These are phyloP conservation scores for Haberlea rhodopensis DNA, from an alignment of 257 asterid genomes.

Conservation along the genomic window DNA sequence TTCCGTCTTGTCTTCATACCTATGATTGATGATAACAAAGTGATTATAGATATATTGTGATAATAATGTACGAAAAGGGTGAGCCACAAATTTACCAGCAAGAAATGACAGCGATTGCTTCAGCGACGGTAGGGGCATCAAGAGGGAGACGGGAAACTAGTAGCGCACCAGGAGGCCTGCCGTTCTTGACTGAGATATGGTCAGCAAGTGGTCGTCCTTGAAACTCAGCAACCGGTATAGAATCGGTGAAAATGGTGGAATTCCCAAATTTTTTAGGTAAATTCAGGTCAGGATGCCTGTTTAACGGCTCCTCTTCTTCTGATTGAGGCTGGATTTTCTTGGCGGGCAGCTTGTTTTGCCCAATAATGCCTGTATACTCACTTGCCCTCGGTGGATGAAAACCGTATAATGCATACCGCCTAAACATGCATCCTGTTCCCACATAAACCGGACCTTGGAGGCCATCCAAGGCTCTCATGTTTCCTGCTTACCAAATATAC, in stretches of 20 bases:
- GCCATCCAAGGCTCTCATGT: slow-evolving; percentile 97
- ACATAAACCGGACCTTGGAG: slow-evolving; percentile 85
- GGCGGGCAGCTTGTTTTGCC: no score
- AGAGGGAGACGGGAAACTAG: slow-evolving; percentile 46
- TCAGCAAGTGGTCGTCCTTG: slow-evolving; percentile 64
- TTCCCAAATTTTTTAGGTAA: slow-evolving; percentile 59
- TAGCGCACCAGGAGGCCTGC: slow-evolving; percentile 54
- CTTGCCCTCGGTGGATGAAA: no score
- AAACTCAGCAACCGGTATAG: slow-evolving; percentile 54
- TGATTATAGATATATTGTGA: no score
- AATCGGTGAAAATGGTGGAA: slow-evolving; percentile 45
- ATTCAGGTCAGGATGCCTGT: slow-evolving; percentile 45
- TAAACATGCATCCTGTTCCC: slow-evolving; percentile 59
- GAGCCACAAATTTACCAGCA: no score
- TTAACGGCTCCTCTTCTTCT: no score
- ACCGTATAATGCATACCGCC: slow-evolving; percentile 60
- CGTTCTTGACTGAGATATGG: slow-evolving; percentile 62
- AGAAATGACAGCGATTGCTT: slow-evolving; percentile 53
- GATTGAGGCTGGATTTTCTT: no score
- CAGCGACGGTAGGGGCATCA: slow-evolving; percentile 56
- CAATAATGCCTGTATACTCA: no score
- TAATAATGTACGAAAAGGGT: no score
- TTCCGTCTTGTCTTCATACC: slow-evolving; percentile 65
- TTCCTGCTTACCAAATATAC: slow-evolving; percentile 41
- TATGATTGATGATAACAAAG: no score